Conservation (phyloP, 192 early-diverging fungal species). For the Coemansia guatemalensis region DNA sequence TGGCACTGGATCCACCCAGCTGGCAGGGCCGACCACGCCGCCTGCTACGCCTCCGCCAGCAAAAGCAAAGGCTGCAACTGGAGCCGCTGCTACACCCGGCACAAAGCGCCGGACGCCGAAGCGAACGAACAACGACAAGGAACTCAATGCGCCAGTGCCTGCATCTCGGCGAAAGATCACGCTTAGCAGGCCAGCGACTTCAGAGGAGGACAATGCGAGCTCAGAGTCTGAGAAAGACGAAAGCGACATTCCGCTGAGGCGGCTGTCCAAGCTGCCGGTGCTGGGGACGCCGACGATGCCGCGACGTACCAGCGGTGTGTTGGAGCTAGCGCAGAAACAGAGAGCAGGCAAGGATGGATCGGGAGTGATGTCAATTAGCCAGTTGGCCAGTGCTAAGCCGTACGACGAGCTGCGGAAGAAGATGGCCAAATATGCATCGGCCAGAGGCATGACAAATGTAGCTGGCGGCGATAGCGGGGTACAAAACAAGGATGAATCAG, state of each 20-base stretch:
- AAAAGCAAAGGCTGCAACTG: not conserved
- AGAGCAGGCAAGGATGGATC: slow-evolving; percentile 18
- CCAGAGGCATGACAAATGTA: not conserved
- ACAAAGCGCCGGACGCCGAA: not conserved
- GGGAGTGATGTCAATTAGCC: slow-evolving; percentile 37
- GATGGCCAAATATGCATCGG: slow-evolving; percentile 27
- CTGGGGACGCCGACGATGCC: slow-evolving; percentile 22
- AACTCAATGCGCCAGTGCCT: not conserved
- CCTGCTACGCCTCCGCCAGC: slow-evolving; percentile 2
- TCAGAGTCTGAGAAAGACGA: slow-evolving; percentile 19
- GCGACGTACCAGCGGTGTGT: slow-evolving; percentile 11
- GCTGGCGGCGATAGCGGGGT: not conserved
- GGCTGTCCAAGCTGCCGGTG: slow-evolving; percentile 26
- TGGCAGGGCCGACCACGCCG: not conserved
- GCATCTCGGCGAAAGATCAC: slow-evolving; percentile 24
- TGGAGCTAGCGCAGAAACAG: slow-evolving; percentile 29
- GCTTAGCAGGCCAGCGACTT: slow-evolving; percentile 20
- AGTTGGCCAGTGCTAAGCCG: slow-evolving; percentile 41
- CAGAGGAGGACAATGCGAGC: not conserved
- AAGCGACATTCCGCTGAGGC: slow-evolving; percentile 15
- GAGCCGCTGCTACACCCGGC: not conserved
- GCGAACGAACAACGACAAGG: not conserved
- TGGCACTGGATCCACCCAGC: not conserved
- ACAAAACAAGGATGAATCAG: not conserved
- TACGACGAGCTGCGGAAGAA: slow-evolving; percentile 47